Evolutionary conservation across 2,329 filamentous ascomycete species (phyloP), one percentile per base, ranked within the genome.

Genomic region (Fusarium temperatum): DNA sequence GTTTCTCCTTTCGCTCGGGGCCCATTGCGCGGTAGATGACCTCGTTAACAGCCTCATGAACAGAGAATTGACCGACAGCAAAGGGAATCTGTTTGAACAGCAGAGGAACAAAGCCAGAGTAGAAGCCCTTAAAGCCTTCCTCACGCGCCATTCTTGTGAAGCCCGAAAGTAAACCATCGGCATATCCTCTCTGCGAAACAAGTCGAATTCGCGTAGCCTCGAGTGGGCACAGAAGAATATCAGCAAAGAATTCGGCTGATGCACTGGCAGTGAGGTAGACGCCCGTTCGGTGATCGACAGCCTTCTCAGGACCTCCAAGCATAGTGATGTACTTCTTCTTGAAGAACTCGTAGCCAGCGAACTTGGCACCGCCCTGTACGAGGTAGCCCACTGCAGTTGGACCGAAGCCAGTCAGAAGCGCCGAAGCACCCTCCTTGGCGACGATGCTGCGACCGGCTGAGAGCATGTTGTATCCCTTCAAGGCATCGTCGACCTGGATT

Each of bases 321-420:
- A 89, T 78, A 83, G 92, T 89, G 84, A 97, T 95, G 82, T 89
- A 92, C 83, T 93, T 90, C 86, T 96, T 93, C 89, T 97, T 97
- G 92, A 97, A 97, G 88, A 94, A 94, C 85, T 97, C 94, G 85
- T 97, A 97, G 79, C 94, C 94, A 80, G 93, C 93, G 84, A 97
- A 97, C 87, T 97, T 97, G 88, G 93, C 92, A 77, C 94, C 94
- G 81, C 94, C 94, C 85, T 97, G 94, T 66, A 96, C 91, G 85
- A 96, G 93, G 86, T 97, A 97, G 81, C 94, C 94, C 63, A 94
- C 93, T 69, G 92, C 92, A 70, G 94, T 97, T 72, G 94, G 94
- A 70, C 94, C 94, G 83, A 94, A 92, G 80, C 94, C 94, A 24
- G 94, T 96, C 80, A 94, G 87, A 76, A 97, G 88, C 73, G 94